Percentiles rank a stretch among this genome's conserved stretches.
Evolutionary conservation across 805 yeast genomes (phyloP).

Genomic region (Metschnikowia proteae): DNA sequence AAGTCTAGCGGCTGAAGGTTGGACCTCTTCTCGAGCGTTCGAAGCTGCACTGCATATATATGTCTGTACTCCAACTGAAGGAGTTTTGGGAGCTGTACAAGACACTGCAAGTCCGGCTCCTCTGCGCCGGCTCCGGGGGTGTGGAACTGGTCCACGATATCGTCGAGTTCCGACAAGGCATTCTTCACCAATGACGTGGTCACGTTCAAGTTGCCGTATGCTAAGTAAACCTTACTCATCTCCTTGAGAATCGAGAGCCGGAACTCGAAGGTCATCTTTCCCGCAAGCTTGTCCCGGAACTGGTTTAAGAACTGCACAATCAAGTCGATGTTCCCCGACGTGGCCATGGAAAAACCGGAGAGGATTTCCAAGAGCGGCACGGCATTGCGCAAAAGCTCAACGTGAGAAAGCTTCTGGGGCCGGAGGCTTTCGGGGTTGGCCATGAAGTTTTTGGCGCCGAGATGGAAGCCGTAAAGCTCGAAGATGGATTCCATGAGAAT

Average conservation of each 20-base stretch:
- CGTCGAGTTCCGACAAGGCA: constrained; percentile 25
- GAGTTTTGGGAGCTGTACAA: constrained; percentile 17
- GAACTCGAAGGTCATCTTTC: constrained; percentile 21
- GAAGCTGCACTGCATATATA: constrained; percentile 19
- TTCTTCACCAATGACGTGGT: constrained; percentile 23
- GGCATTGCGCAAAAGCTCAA: constrained; percentile 17
- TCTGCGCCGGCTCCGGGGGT: neutral
- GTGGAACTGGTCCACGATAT: constrained; percentile 11
- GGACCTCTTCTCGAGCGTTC: constrained; percentile 2
- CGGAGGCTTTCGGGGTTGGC: neutral
- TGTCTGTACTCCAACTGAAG: constrained; percentile 19
- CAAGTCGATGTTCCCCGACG: constrained; percentile 20
- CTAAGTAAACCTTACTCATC: constrained; percentile 28
- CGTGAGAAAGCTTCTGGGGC: constrained; percentile 4
- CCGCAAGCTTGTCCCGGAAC: constrained; percentile 21
- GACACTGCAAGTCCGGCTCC: neutral
- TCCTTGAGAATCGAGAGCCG: constrained; percentile 25
- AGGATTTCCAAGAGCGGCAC: constrained; percentile 26
- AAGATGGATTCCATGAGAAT: constrained; percentile 29
- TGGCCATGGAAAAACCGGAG: constrained; percentile 21
- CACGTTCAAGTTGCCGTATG: constrained; percentile 20
- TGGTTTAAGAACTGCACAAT: constrained; percentile 29
- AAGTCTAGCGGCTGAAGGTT: neutral
- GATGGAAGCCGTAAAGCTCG: constrained; percentile 28
- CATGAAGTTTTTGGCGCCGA: constrained; percentile 4